phyloP scores from a whole-genome alignment of 257 asterid genomes.

The Scutellaria galericulata region DNA sequence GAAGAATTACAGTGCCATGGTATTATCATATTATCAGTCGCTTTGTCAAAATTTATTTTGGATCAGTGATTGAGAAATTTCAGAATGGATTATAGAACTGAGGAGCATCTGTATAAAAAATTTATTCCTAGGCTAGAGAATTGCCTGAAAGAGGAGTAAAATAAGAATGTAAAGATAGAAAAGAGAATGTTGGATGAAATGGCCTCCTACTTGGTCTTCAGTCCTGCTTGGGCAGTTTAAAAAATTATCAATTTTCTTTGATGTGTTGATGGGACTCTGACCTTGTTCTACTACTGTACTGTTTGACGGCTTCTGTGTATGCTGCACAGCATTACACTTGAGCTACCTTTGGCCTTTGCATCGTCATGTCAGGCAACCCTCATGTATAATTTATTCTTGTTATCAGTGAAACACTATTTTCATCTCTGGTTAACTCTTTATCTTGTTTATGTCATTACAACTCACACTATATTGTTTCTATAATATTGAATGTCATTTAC shows the following conservation, averaged over 20 bases:
- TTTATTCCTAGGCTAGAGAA: background rate
- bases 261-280: constrained; percentile 18
- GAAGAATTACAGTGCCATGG: background rate
- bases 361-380: constrained; percentile 6
- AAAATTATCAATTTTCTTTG: constrained; percentile 18
- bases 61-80: background rate
- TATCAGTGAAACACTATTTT: background rate
- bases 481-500: constrained; percentile 28
- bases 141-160: background rate
- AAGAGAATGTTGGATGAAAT: background rate
- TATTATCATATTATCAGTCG: background rate
- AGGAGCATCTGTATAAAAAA: background rate
- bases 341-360: background rate
- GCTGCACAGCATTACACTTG: background rate
- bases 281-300: constrained; percentile 8
- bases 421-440: background rate
- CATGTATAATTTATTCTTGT: constrained; percentile 8
- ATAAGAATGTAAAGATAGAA: background rate
- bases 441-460: background rate
- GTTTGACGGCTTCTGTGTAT: constrained; percentile 9
- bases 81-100: background rate
- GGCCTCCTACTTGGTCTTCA: background rate
- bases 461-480: background rate
- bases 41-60: background rate
- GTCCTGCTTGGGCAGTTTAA: constrained; percentile 7